Evolutionary conservation across 495 filamentous ascomycete species (phyloP).

Genomic region (Penicillium pulvis): DNA sequence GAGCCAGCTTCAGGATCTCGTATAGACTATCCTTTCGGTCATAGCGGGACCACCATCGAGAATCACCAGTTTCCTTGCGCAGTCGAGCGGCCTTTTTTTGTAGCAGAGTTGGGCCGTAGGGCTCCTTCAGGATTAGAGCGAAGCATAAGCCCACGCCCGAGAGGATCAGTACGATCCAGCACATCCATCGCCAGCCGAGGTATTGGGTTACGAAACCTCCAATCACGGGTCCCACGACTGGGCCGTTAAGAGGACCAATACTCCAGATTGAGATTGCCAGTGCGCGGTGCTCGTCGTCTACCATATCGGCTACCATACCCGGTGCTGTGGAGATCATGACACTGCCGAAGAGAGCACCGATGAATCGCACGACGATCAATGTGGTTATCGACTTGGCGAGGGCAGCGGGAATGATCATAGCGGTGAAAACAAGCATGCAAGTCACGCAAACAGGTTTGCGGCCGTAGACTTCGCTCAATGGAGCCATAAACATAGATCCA

Average conservation of each 20-base stretch:
- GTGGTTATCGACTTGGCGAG: constrained; percentile 63
- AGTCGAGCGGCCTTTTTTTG: constrained; percentile 64
- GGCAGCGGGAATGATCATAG: constrained; percentile 72
- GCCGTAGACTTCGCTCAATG: constrained; percentile 77
- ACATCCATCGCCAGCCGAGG: constrained; percentile 85
- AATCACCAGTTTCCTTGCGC: constrained; percentile 74
- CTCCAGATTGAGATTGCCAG: constrained; percentile 74
- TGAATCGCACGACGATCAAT: constrained; percentile 70
- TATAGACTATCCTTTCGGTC: constrained; percentile 61
- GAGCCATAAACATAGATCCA: constrained; percentile 74
- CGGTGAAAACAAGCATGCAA: constrained; percentile 60
- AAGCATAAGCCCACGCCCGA: constrained; percentile 55
- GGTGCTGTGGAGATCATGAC: constrained; percentile 82
- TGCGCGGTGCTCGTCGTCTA: constrained; percentile 67
- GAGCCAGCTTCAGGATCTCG: constrained; percentile 65
- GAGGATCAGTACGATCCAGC: constrained; percentile 77
- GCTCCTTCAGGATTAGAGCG: constrained; percentile 65
- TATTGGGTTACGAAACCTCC: constrained; percentile 71
- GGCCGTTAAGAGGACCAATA: constrained; percentile 77
- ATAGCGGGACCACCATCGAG: constrained; percentile 75
- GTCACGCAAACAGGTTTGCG: constrained; percentile 71
- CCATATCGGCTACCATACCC: constrained; percentile 81
- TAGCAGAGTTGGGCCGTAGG: constrained; percentile 75
- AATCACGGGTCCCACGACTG: constrained; percentile 58
- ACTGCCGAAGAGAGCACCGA: constrained; percentile 75